Conservation (phyloP, 495 filamentous ascomycete species). For the Talaromyces stipitatus region DNA sequence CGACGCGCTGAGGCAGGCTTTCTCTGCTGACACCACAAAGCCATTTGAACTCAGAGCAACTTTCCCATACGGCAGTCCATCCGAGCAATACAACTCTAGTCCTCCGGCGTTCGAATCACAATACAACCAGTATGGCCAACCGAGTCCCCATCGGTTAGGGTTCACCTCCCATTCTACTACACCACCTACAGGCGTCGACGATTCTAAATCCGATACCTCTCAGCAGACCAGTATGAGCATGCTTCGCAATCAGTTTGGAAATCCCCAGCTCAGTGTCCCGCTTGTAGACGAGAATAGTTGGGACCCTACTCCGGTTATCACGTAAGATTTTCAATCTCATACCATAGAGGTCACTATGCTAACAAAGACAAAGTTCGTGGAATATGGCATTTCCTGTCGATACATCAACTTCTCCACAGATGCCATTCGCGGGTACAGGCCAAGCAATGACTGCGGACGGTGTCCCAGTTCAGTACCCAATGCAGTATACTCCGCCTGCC, state of each 20-base stretch:
- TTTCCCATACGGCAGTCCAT: conserved; percentile 83
- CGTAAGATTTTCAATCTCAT: conserved; percentile 50
- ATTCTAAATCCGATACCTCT: conserved; percentile 74
- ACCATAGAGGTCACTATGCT: not conserved
- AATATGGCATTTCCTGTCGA: conserved; percentile 79
- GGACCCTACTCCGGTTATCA: conserved; percentile 91
- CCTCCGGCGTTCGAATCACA: conserved; percentile 50
- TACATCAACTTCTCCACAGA: conserved; percentile 40
- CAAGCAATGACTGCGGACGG: conserved; percentile 21
- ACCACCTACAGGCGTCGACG: conserved; percentile 66
- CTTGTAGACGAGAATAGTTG: conserved; percentile 66
- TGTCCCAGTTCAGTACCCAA: conserved; percentile 26
- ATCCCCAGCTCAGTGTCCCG: conserved; percentile 41
- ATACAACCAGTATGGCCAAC: conserved; percentile 30
- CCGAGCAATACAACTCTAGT: conserved; percentile 53
- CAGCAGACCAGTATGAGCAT: conserved; percentile 70
- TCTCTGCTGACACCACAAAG: conserved; percentile 78
- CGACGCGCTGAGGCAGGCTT: conserved; percentile 82
- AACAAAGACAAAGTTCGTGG: conserved; percentile 63
- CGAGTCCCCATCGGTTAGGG: conserved; percentile 58
- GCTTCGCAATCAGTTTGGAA: conserved; percentile 49
- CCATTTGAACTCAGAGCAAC: conserved; percentile 83
- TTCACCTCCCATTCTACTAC: conserved; percentile 72
- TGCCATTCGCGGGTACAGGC: conserved; percentile 24
- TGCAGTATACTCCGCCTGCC: conserved; percentile 29